phyloP scores from a whole-genome alignment of 345 rosid genomes.

The Citrus inodora region DNA sequence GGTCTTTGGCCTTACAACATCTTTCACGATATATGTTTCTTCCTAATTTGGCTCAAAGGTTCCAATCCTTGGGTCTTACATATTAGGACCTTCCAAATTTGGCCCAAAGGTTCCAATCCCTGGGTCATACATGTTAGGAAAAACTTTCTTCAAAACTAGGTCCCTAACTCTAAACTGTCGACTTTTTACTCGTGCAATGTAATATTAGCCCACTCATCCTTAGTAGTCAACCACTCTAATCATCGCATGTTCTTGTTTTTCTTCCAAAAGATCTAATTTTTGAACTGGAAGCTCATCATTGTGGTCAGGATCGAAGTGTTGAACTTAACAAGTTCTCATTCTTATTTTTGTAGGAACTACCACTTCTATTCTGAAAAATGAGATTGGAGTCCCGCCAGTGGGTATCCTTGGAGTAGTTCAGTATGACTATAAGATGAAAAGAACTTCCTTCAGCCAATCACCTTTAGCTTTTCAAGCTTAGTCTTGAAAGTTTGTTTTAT shows the following conservation, averaged over 20 bases:
- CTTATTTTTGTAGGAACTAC: no score
- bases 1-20: no score
- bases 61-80: not conserved
- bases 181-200: not conserved
- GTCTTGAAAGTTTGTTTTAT: not conserved
- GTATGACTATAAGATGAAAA: not conserved
- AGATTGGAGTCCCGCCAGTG: not conserved
- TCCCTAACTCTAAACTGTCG: not conserved
- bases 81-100: no score
- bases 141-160: not conserved
- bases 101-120: no score
- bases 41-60: not conserved
- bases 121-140: no score
- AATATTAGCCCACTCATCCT: no score
- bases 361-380: not conserved
- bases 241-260: not conserved
- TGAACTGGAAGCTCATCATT: no score
- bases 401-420: not conserved
- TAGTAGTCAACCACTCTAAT: not conserved
- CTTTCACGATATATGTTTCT: no score
- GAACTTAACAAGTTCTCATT: no score
- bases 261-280: not conserved
- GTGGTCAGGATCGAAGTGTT: no score
- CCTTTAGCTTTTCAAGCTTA: not conserved
- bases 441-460: not conserved